Evolutionary conservation across 441 rosid genomes (phyloP).

Genomic region (Populus hybrid): DNA sequence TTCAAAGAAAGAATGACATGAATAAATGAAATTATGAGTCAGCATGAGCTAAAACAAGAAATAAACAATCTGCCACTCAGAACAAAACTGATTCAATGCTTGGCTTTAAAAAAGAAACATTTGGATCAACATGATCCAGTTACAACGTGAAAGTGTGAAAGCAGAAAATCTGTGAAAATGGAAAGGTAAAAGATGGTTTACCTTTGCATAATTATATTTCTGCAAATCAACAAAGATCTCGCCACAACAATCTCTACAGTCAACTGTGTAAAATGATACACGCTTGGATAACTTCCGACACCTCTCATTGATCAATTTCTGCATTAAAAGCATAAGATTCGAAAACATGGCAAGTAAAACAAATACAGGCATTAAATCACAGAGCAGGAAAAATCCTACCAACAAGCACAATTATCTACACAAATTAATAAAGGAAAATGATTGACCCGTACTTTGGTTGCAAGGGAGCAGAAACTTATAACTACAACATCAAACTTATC

Average conservation of each 20-base stretch:
- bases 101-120: background rate
- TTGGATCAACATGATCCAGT: background rate
- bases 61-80: background rate
- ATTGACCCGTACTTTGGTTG: constrained; percentile 44
- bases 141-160: background rate
- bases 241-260: constrained; percentile 75
- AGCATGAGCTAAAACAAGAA: background rate
- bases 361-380: background rate
- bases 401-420: background rate
- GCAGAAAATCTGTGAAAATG: background rate
- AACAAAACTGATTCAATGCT: background rate
- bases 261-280: constrained; percentile 75
- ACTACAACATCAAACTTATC: constrained; percentile 72
- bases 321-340: constrained; percentile 10
- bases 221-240: constrained; percentile 85
- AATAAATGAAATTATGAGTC: background rate
- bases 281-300: constrained; percentile 67
- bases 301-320: constrained; percentile 73
- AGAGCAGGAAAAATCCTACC: background rate
- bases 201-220: constrained; percentile 59
- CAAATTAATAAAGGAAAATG: background rate
- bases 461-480: constrained; percentile 55
- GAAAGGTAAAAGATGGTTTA: constrained; percentile 17
- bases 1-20: background rate
- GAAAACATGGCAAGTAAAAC: constrained; percentile 5